Base-by-base conservation (phyloP, 2,329 filamentous ascomycete species). In the Cladophialophora bantiana region DNA sequence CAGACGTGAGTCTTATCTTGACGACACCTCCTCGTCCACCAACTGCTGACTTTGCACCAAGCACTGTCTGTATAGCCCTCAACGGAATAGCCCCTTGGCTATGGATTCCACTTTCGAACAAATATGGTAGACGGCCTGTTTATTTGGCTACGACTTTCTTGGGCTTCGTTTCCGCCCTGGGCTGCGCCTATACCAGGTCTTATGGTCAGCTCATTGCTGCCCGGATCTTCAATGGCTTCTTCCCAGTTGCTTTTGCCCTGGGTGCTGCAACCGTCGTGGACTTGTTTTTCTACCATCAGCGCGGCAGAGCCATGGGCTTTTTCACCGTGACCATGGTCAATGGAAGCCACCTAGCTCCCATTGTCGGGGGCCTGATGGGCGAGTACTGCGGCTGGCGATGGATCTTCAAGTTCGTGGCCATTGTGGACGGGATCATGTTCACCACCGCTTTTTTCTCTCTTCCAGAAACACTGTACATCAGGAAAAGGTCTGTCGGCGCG, bases 101-200 rank as follows among this genome's bases (percentile, higher is more conserved):
- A 38, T 74, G 71, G 71, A 71, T 73, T 20, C 75, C 77, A 0
- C 60, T 79, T 15, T 72, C 75, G 35, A 77, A 78, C 57, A 70
- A 74, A 13, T 78, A 78, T 66, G 78, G 78, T 26, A 70, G 77
- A 15, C 70, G 77, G 57, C 76, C 76, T 0, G 71, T 79, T 40
- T 75, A 76, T 54, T 63, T 78, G 10, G 62, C 72, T 12, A 75
- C 74, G 3, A 75, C 73, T 10, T 72, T 77, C n/a, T 64, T 77
- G 1, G 74, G 75, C 7, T 74, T 74, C 13, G 72, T 70, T 34
- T 72, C 75, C 18, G 73, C 73, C 56, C 32, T 77, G 7, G 71
- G 66, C 4, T 73, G 74, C 2, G 74, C 71, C 9, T 73, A 74
- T 55, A 62, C 67, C 13, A 55, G 58, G 34, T 56, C 67, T 3